Base-by-base conservation (phyloP, 148 eudicot species). In the Rhododendron ferrugineum region DNA sequence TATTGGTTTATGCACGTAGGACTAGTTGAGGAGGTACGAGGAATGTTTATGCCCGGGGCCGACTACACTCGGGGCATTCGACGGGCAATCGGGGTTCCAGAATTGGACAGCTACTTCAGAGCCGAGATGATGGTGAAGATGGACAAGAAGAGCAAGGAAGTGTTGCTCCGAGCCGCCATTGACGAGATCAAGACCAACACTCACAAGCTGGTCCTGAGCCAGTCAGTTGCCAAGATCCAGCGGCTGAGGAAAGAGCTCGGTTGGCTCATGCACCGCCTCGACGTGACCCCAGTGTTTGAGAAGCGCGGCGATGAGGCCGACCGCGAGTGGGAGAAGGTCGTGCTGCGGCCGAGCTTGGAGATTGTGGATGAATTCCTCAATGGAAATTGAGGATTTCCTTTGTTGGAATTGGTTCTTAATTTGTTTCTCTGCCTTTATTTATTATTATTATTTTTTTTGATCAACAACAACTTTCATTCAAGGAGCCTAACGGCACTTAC, bases 21-120 rank as follows among this genome's bases (percentile, higher is more conserved):
- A 20, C 16, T 88, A 11, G 89, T 90, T 36, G 86, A 87, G 9
- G 92, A 90, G 50, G 86, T 87, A 11, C 81, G 88, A 28, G 42
- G 8, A 22, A 56, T 90, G 14, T 85, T 75, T 30, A 78, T 10
- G n/a, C 88, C 85, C 0, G 78, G 49, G 22, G 60, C 86, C 1
- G 87, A 87, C 72, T 83, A 88, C 85, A 78, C 86, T 2, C 72
- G 79, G 44, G 91, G 89, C 2, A 85, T 89, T 14, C 82, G 87
- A 11, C 78, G 89, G 1, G 81, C 91, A 5, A 87, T 89, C 11
- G 91, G 91, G 8, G 88, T 85, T 2, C 88, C 86, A 0, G 91
- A 87, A 73, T 3, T 89, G 54, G 88, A 89, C 46, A 50, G 60
- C 32, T 89, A 83, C 49, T 86, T 79, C 37, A 16, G 16, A 3